These are phyloP conservation scores for Umbilicaria muhlenbergii DNA, from an alignment of 495 filamentous ascomycete species.

Conservation along the genomic window DNA sequence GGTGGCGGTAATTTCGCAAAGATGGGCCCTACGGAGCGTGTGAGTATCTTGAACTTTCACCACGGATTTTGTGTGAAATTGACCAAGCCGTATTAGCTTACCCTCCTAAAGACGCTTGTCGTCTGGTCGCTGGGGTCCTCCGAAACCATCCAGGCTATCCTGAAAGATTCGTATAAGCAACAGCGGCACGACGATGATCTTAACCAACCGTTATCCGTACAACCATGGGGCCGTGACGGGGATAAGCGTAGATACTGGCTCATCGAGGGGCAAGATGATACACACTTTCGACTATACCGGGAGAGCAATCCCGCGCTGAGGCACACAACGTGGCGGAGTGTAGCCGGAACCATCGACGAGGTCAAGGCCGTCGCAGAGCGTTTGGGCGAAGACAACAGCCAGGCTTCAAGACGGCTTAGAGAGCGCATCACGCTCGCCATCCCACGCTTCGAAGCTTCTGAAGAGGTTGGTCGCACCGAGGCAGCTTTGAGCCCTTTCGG, in stretches of 20 bases:
- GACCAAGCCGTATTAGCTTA: constrained; percentile 41
- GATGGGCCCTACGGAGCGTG: constrained; percentile 66
- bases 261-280: constrained; percentile 88
- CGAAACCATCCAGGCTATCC: constrained; percentile 60
- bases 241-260: constrained; percentile 87
- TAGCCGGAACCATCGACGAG: constrained; percentile 83
- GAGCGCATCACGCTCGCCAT: constrained; percentile 67
- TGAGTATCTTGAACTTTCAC: constrained; percentile 31
- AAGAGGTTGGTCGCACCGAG: constrained; percentile 46
- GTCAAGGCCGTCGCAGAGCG: constrained; percentile 57
- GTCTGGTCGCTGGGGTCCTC: constrained; percentile 87
- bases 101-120: constrained; percentile 64
- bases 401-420: constrained; percentile 59
- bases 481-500: background rate
- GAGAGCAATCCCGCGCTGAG: constrained; percentile 75
- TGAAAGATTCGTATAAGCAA: constrained; percentile 84
- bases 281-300: constrained; percentile 82
- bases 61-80: constrained; percentile 7
- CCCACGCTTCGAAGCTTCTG: constrained; percentile 85
- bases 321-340: constrained; percentile 75
- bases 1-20: constrained; percentile 62
- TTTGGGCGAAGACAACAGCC: constrained; percentile 61
- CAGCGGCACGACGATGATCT: constrained; percentile 78
- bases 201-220: constrained; percentile 84
- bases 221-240: constrained; percentile 86